phyloP scores from a whole-genome alignment of 1,284 basidiomycete genomes.

The Caloboletus firmus region DNA sequence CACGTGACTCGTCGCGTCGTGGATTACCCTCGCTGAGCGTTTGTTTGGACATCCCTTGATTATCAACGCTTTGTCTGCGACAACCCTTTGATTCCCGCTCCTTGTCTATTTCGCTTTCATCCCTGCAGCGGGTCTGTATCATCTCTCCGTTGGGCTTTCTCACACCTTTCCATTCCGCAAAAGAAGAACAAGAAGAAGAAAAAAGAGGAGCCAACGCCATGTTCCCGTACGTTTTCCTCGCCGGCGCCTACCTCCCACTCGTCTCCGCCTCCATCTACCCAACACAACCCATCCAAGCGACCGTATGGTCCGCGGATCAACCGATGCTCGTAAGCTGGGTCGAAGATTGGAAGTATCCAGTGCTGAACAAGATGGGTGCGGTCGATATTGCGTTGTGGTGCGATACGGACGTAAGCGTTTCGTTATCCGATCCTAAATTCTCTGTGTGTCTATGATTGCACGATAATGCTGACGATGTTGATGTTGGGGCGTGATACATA shows the following conservation, averaged over 20 bases:
- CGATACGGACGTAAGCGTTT: slow-evolving; percentile 39
- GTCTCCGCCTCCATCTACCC: slow-evolving; percentile 43
- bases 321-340: slow-evolving; percentile 46
- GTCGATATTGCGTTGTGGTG: slow-evolving; percentile 46
- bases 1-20: slow-evolving; percentile 30
- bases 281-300: slow-evolving; percentile 47
- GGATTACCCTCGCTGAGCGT: background rate
- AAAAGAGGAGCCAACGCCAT: slow-evolving; percentile 8
- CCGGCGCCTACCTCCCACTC: slow-evolving; percentile 8
- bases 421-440: background rate
- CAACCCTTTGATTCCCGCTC: no score
- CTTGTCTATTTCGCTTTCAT: slow-evolving; percentile 1
- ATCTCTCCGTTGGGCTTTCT: background rate
- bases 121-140: slow-evolving; percentile 31
- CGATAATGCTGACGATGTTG: slow-evolving; percentile 8
- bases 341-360: slow-evolving; percentile 44
- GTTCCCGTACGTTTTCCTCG: slow-evolving; percentile 8
- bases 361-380: slow-evolving; percentile 40
- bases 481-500: background rate
- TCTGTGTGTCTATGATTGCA: background rate
- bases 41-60: background rate
- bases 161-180: background rate
- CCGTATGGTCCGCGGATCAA: slow-evolving; percentile 44
- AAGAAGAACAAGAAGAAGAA: background rate
- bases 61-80: background rate